Evolutionary conservation across 441 rosid species (phyloP).

Genomic region (Erodium texanum): DNA sequence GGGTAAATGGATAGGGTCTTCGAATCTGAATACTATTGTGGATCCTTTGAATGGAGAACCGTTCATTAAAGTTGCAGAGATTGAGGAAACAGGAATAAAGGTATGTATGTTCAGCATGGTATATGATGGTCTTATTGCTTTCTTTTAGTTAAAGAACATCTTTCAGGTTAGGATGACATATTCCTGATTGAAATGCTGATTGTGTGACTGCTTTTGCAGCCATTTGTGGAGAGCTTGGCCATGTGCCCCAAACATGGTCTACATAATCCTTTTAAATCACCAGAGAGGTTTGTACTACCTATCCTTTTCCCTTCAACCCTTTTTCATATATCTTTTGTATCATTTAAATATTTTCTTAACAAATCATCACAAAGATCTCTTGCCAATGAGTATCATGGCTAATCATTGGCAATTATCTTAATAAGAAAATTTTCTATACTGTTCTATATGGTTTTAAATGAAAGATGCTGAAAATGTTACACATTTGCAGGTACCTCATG

Average conservation of each 20-base stretch:
- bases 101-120: slow-evolving; percentile 25
- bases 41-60: slow-evolving; percentile 97
- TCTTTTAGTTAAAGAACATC: slow-evolving; percentile 2
- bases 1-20: slow-evolving; percentile 79
- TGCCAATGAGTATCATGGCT: background rate
- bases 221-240: slow-evolving; percentile 85
- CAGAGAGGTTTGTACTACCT: slow-evolving; percentile 58
- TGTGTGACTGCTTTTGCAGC: slow-evolving; percentile 43
- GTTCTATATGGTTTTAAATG: background rate
- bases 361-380: background rate
- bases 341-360: background rate
- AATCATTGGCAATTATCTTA: background rate
- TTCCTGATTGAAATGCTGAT: slow-evolving; percentile 3
- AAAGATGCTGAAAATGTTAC: background rate
- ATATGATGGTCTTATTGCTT: background rate
- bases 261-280: slow-evolving; percentile 93
- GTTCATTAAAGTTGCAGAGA: slow-evolving; percentile 75
- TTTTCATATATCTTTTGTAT: background rate
- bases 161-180: background rate
- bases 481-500: slow-evolving; percentile 58
- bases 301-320: slow-evolving; percentile 3
- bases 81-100: slow-evolving; percentile 66
- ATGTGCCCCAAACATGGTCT: slow-evolving; percentile 93
- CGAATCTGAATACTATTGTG: slow-evolving; percentile 48
- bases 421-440: background rate